Evolutionary conservation across 257 asterid species (phyloP), one percentile per base, ranked within the genome.

Genomic region (Perilla frutescens): DNA sequence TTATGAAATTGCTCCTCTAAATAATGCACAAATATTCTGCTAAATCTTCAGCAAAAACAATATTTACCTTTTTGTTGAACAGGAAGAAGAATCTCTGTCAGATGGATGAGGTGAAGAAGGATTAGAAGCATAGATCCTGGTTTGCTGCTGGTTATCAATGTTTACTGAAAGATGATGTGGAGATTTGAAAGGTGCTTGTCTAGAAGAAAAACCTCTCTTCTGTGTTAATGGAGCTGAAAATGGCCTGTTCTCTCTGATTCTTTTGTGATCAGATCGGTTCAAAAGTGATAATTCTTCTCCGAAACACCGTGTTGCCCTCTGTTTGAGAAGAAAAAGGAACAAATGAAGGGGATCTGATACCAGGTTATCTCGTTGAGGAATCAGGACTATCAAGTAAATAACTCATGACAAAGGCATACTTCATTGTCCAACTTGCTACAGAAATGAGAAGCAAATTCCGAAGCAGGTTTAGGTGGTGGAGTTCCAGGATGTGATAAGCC

Each of bases 181-280:
- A 76, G 90, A 81, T 62, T 62, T 80, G 72, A 82, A 87, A 81
- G 85, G 82, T 63, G 70, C 15, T 75, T 82, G 77, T 62, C 87
- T 87, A 29, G 86, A 79, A 64, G 94, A 78, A 34, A 64, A 29
- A 41, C 59, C 58, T 31, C 71, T 78, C 81, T 73, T 84, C 60
- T 62, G 68, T 66, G 80, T 71, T 79, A 59, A 54, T 41, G 66
- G 73, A 57, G 84, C 47, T 50, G 53, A 58, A 57, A 45, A 65
- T 69, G 68, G 71, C 69, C 62, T 71, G 34, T 65, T 69, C 47
- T 62, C 78, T 81, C 66, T 82, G 77, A 15, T 51, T 34, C 65
- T 84, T 45, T 39, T 70, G 71, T 49, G 40, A 66, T 70, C 79
- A 41, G 77, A 71, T 47, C 53, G 70, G 69, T 78, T 83, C 39